Conservation (phyloP, 2,329 filamentous ascomycete species). For the Neonectria punicea region DNA sequence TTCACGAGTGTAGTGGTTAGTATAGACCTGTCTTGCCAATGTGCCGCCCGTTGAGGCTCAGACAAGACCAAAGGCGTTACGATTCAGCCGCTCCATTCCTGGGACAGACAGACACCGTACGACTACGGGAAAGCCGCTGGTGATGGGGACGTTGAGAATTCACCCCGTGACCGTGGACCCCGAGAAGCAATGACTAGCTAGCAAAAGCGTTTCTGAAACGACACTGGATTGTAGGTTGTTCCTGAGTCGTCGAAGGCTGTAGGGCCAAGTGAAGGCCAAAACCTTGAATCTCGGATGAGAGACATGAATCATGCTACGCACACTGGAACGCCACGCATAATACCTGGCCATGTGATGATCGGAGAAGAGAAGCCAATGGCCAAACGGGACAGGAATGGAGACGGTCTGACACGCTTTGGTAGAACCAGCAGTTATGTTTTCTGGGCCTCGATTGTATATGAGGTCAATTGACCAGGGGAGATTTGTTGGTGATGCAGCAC, state of each 20-base stretch:
- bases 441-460: neutral
- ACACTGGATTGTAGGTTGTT: neutral
- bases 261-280: neutral
- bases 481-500: conserved; percentile 1
- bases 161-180: neutral
- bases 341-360: neutral
- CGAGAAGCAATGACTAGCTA: neutral
- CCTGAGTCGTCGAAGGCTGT: neutral
- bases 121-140: neutral
- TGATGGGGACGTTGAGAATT: neutral
- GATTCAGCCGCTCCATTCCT: neutral
- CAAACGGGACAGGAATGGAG: neutral
- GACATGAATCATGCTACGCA: conserved; percentile 6
- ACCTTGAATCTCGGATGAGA: neutral
- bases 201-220: neutral
- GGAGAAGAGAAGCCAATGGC: neutral
- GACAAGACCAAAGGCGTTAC: neutral
- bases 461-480: neutral
- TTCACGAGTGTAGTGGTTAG: neutral
- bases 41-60: neutral
- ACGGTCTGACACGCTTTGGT: neutral
- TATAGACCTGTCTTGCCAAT: neutral
- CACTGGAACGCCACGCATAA: neutral
- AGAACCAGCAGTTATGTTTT: neutral
- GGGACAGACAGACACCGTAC: neutral